phyloP scores from a whole-genome alignment of 306 rosid species.

The Luffa acutangula region DNA sequence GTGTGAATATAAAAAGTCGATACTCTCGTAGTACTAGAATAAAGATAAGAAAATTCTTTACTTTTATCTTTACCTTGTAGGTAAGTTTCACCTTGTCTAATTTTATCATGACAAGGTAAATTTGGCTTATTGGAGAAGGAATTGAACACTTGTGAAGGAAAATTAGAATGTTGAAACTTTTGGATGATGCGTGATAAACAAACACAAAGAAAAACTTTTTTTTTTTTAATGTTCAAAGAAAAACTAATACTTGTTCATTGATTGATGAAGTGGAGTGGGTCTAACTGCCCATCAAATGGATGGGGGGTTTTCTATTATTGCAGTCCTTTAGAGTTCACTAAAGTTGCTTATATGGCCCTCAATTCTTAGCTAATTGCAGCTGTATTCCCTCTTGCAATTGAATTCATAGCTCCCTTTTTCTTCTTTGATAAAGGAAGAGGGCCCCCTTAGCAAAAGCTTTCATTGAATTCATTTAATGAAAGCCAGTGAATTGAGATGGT shows the following conservation, averaged over 20 bases:
- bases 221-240: too few species aligned
- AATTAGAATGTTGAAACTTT: background rate
- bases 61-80: rapidly evolving
- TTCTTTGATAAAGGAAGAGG: background rate
- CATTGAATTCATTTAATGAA: background rate
- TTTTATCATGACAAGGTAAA: background rate
- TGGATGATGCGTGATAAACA: background rate
- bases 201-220: background rate
- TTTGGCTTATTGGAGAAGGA: background rate
- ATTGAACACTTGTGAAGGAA: background rate
- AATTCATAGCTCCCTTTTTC: background rate
- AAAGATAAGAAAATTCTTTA: background rate
- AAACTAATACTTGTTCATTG: background rate
- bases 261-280: conserved; percentile 1
- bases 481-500: background rate
- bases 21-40: background rate
- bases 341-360: background rate
- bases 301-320: background rate
- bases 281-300: background rate
- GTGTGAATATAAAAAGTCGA: background rate
- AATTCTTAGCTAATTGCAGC: conserved; percentile 1
- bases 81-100: background rate
- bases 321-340: background rate
- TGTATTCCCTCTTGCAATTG: background rate
- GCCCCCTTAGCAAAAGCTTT: background rate